These are phyloP conservation scores for Yarrowia yakushimensis DNA, from an alignment of 805 yeast species.

Conservation along the genomic window DNA sequence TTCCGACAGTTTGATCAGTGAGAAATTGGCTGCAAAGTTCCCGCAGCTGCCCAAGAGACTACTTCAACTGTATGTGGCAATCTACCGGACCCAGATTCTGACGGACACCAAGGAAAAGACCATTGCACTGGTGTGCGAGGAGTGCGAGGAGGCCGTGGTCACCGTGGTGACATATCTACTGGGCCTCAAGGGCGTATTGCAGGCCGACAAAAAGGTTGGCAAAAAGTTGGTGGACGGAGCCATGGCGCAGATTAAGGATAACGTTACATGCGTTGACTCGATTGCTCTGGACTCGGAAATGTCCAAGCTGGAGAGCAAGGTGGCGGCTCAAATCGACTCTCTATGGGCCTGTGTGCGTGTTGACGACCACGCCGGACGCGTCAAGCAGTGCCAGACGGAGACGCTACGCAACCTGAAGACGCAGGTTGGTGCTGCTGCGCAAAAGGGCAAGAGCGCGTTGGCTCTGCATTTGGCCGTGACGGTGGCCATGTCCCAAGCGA, in stretches of 20 bases:
- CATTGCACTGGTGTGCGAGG: background rate
- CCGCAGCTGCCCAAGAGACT: conserved; percentile 14
- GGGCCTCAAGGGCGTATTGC: conserved; percentile 4
- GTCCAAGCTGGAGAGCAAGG: conserved; percentile 23
- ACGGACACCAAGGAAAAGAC: conserved; percentile 9
- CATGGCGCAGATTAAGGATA: conserved; percentile 20
- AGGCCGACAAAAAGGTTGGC: conserved; percentile 20
- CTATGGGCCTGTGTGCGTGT: conserved; percentile 14
- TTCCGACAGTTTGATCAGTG: background rate
- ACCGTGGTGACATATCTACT: background rate
- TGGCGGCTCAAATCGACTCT: background rate
- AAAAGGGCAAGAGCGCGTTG: conserved; percentile 21
- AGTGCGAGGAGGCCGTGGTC: conserved; percentile 2
- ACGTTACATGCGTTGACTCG: conserved; percentile 13
- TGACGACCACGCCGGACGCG: conserved; percentile 19
- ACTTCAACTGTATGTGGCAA: conserved; percentile 12
- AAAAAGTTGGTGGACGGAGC: conserved; percentile 21
- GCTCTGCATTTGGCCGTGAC: conserved; percentile 19
- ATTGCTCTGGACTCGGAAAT: conserved; percentile 23
- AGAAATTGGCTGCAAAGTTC: background rate
- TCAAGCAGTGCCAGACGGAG: background rate
- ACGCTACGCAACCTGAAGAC: conserved; percentile 9
- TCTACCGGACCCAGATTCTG: background rate
- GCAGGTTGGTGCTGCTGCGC: conserved; percentile 10
- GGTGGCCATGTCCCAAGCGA: conserved; percentile 17